Base-by-base conservation (phyloP, 2,329 filamentous ascomycete species). In the Curvularia sp. region DNA sequence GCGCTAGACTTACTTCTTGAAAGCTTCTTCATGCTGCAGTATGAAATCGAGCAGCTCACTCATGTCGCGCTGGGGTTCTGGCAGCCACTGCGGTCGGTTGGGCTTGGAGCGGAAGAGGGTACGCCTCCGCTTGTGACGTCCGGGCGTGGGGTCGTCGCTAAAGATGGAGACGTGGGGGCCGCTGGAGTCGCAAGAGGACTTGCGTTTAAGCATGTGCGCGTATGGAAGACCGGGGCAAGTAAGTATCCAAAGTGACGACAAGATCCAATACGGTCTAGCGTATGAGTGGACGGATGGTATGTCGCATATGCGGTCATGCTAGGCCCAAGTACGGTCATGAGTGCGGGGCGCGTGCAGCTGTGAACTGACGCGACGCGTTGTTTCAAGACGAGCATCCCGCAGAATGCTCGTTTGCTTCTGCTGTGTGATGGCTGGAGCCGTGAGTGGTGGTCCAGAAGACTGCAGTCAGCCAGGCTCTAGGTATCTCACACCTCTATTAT, bases 31-130 rank as follows among this genome's bases (percentile, higher is more conserved):
- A 63, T 84, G 79, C 42, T 76, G 73, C 49, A 80, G 72, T 9
- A 84, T 75, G 58, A 82, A 93, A 51, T 87, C 83, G 46, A 92
- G 82, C 56, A 94, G 86, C 70, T 90, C 86, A 68, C 84, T 84
- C 88, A 89, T 89, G 30, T 54, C 61, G 68, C 47, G 65, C 63
- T 62, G 80, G 53, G 51, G 49, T 30, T 57, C 49, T 35, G 64
- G 57, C 33, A 59, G 62, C 68, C 66, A 70, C 50, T 54, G 33
- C 35, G 48, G 46, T 58, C 65, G 60, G 57, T 57, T 63, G 63
- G 62, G 53, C 49, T 63, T 65, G 49, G 59, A 38, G 18, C 67
- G 67, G 51, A 67, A 70, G 56, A 68, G 63, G 54, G 47, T 41
- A 31, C 66, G 67, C 65, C 63, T 66, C 57, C 61, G 64, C 57